Percentiles rank a stretch among this genome's conserved stretches.
Evolutionary conservation across 1,284 basidiomycete genomes (phyloP).

Genomic region (Lignosus rhinocerotis): DNA sequence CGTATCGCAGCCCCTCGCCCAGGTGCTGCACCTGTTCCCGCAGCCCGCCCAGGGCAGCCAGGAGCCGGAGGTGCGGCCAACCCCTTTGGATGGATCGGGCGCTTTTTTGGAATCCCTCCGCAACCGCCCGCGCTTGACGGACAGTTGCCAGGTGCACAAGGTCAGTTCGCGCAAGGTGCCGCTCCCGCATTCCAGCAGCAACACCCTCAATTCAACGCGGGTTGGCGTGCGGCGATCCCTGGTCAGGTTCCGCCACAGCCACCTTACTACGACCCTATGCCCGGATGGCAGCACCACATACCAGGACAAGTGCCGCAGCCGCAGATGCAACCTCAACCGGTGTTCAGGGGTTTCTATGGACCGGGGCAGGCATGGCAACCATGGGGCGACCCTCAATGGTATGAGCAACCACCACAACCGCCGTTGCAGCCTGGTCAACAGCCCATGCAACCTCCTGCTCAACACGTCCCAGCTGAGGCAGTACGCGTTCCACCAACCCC

Average conservation of each 20-base stretch:
- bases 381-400: constrained; percentile 47
- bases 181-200: constrained; percentile 19
- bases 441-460: background rate
- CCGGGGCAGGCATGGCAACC: constrained; percentile 64
- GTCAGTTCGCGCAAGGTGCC: constrained; percentile 16
- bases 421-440: background rate
- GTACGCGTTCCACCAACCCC: constrained; percentile 2
- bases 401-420: constrained; percentile 11
- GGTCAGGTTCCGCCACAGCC: constrained; percentile 25
- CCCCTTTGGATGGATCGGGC: constrained; percentile 45
- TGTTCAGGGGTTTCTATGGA: constrained; percentile 55
- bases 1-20: constrained; percentile 18
- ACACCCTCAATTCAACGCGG: constrained; percentile 15
- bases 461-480: constrained; percentile 17
- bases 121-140: constrained; percentile 26
- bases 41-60: constrained; percentile 8
- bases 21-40: constrained; percentile 10
- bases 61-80: constrained; percentile 14
- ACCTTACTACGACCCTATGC: constrained; percentile 28
- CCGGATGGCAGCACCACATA: constrained; percentile 29
- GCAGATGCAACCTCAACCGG: constrained; percentile 34
- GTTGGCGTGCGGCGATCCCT: constrained; percentile 18
- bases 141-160: constrained; percentile 18
- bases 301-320: constrained; percentile 31
- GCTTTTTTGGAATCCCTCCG: constrained; percentile 45